Conservation (phyloP, 495 filamentous ascomycete genomes). For the Lasiosphaeria miniovina region DNA sequence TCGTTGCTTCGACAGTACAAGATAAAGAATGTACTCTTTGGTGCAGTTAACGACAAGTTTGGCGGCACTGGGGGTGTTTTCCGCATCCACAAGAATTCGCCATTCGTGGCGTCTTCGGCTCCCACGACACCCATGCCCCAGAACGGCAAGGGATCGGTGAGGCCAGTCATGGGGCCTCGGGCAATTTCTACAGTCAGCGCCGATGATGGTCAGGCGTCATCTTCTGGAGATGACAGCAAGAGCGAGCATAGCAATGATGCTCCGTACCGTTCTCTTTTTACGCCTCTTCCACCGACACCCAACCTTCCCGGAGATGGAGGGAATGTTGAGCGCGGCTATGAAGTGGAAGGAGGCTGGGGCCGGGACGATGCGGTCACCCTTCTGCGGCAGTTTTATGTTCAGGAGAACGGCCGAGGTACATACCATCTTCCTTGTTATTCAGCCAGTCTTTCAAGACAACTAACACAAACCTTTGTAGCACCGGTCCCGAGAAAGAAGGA, state of each 20-base stretch:
- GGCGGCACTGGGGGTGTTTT: constrained; percentile 93
- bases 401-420: constrained; percentile 86
- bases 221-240: constrained; percentile 7
- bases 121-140: constrained; percentile 28
- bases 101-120: constrained; percentile 23
- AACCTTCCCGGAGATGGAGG: constrained; percentile 37
- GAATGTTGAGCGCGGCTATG: constrained; percentile 66
- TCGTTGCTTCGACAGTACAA: constrained; percentile 81
- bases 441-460: neutral
- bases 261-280: constrained; percentile 12
- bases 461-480: constrained; percentile 25
- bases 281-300: no score
- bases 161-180: constrained; percentile 24
- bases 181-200: constrained; percentile 18
- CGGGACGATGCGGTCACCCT: constrained; percentile 87
- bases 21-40: constrained; percentile 84
- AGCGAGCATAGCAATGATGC: constrained; percentile 4
- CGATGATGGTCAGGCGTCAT: constrained; percentile 2
- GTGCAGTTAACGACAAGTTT: constrained; percentile 94
- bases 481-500: constrained; percentile 53
- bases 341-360: constrained; percentile 77
- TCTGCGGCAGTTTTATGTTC: constrained; percentile 89
- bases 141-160: constrained; percentile 30
- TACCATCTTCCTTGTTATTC: neutral
- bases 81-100: constrained; percentile 73